Conservation (phyloP, 306 rosid genomes). For the Sophora flavescens region DNA sequence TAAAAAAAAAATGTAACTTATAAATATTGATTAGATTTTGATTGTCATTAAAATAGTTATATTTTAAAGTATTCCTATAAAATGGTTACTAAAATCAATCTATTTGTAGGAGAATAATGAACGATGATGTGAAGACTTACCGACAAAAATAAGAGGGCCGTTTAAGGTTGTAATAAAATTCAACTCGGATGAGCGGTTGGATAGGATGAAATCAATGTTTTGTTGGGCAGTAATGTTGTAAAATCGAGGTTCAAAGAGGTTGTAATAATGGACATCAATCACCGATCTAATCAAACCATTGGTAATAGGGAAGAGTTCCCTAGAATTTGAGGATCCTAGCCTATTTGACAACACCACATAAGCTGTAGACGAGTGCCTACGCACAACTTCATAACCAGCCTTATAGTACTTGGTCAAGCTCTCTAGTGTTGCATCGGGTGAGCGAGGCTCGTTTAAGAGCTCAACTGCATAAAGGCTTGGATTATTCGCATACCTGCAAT, state of each 20-base stretch:
- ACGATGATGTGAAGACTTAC: conserved; percentile 47
- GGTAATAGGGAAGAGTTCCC: conserved; percentile 69
- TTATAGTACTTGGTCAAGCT: conserved; percentile 63
- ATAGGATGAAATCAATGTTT: conserved; percentile 64
- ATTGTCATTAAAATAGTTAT: not conserved
- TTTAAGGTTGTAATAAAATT: conserved; percentile 64
- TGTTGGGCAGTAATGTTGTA: conserved; percentile 58
- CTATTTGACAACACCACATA: conserved; percentile 71
- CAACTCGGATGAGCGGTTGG: conserved; percentile 59
- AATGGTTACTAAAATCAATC: not conserved
- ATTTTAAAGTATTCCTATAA: not conserved
- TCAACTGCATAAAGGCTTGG: conserved; percentile 73
- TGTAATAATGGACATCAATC: conserved; percentile 80
- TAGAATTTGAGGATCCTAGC: conserved; percentile 52
- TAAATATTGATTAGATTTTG: not conserved
- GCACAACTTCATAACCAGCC: conserved; percentile 67
- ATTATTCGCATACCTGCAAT: conserved; percentile 62
- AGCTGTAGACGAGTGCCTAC: conserved; percentile 60
- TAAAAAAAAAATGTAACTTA: not conserved
- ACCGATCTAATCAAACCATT: conserved; percentile 55
- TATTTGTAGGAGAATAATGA: not conserved
- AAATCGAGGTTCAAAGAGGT: conserved; percentile 53
- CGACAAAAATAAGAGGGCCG: conserved; percentile 79
- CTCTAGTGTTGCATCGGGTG: conserved; percentile 66
- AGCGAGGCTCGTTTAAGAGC: conserved; percentile 75